These are phyloP conservation scores for Cryptococcus hybrid DNA, from an alignment of 1,284 basidiomycete species.

Conservation along the genomic window DNA sequence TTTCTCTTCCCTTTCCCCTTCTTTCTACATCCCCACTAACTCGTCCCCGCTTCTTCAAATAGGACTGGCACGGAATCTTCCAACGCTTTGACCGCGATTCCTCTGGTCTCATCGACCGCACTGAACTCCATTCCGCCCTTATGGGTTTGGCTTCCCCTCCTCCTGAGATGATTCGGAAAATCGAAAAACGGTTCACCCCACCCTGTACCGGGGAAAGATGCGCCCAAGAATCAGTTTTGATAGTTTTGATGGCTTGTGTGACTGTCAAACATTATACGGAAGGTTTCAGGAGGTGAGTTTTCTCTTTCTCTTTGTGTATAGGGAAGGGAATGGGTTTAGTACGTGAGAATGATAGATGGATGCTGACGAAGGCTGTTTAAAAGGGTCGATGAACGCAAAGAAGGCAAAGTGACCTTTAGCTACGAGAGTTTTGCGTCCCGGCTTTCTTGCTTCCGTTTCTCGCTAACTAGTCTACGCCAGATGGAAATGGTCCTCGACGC, in stretches of 20 bases:
- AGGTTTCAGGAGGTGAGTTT: conserved; percentile 31
- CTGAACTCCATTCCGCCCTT: conserved; percentile 49
- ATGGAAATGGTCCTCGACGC: conserved; percentile 46
- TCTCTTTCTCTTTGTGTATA: not conserved
- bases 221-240: conserved; percentile 42
- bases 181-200: conserved; percentile 48
- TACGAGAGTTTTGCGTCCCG: not conserved
- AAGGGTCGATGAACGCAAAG: not conserved
- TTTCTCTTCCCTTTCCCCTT: not conserved
- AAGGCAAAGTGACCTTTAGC: not conserved
- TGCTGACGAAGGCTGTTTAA: not conserved
- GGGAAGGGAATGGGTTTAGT: too few species aligned
- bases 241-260: conserved; percentile 52
- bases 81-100: conserved; percentile 48
- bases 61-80: conserved; percentile 52
- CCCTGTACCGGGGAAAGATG: conserved; percentile 28
- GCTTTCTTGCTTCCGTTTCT: not conserved
- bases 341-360: not conserved
- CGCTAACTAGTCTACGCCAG: conserved; percentile 13
- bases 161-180: conserved; percentile 43
- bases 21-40: not conserved
- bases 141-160: conserved; percentile 51
- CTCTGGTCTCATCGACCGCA: conserved; percentile 48
- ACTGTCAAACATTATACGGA: conserved; percentile 52
- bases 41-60: not conserved